Evolutionary conservation across 2,329 filamentous ascomycete genomes (phyloP).

Genomic region (Xylaria hypoxylon): DNA sequence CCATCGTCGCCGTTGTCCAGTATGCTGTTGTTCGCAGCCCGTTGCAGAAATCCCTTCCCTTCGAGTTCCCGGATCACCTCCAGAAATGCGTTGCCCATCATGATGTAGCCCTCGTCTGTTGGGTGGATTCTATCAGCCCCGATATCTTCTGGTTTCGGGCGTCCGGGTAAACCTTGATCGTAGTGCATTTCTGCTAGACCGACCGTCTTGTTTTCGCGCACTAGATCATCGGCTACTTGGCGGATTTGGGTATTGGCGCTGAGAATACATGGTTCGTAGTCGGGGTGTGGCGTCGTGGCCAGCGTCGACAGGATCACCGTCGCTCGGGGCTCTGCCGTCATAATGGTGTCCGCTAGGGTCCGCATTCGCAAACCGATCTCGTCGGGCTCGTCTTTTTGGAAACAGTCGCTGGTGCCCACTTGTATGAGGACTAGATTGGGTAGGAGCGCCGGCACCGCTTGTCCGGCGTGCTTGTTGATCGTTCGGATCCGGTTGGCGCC

Average conservation of each 20-base stretch:
- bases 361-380: slow-evolving; percentile 43
- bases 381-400: slow-evolving; percentile 43
- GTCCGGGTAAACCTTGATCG: slow-evolving; percentile 43
- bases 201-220: slow-evolving; percentile 42
- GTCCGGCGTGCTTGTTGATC: slow-evolving; percentile 40
- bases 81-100: slow-evolving; percentile 49
- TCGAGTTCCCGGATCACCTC: slow-evolving; percentile 46
- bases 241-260: slow-evolving; percentile 47
- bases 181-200: slow-evolving; percentile 48
- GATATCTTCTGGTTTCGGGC: slow-evolving; percentile 44
- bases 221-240: slow-evolving; percentile 42
- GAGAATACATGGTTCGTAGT: slow-evolving; percentile 44
- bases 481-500: slow-evolving; percentile 43
- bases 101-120: slow-evolving; percentile 47
- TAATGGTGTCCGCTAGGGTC: slow-evolving; percentile 40
- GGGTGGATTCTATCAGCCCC: slow-evolving; percentile 45
- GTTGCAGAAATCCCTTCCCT: slow-evolving; percentile 42
- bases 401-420: slow-evolving; percentile 48
- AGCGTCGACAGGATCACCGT: slow-evolving; percentile 48
- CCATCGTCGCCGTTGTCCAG: slow-evolving; percentile 43
- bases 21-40: slow-evolving; percentile 40
- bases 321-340: slow-evolving; percentile 41
- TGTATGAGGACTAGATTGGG: slow-evolving; percentile 49
- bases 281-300: slow-evolving; percentile 41
- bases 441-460: slow-evolving; percentile 44